Conservation (phyloP, 1,284 basidiomycete genomes). For the Polyporus tsugae region DNA sequence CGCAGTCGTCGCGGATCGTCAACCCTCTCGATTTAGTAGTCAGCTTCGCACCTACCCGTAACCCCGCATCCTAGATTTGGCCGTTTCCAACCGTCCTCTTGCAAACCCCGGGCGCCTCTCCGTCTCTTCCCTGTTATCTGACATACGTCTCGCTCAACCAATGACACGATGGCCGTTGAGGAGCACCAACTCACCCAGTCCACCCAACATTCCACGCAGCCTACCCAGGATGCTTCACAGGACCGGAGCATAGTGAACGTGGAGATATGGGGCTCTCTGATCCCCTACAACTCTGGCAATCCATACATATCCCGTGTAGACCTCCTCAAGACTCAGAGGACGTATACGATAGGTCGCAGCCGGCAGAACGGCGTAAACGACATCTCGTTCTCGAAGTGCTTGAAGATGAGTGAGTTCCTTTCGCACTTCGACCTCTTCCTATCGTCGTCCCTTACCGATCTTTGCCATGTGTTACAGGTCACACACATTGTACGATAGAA, state of each 20-base stretch:
- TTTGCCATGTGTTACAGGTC: slow-evolving; percentile 54
- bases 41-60: background rate
- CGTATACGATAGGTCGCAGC: slow-evolving; percentile 63
- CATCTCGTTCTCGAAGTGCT: slow-evolving; percentile 44
- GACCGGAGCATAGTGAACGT: slow-evolving; percentile 5
- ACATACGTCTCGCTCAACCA: background rate
- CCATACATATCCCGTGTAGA: slow-evolving; percentile 58
- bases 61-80: background rate
- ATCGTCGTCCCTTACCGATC: background rate
- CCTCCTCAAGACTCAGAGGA: slow-evolving; percentile 58
- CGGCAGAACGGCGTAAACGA: slow-evolving; percentile 52
- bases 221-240: slow-evolving; percentile 11
- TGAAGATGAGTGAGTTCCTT: slow-evolving; percentile 50
- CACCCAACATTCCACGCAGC: slow-evolving; percentile 11
- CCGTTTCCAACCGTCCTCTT: background rate
- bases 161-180: slow-evolving; percentile 3
- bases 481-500: slow-evolving; percentile 65
- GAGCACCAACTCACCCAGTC: background rate
- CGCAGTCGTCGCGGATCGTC: slow-evolving; percentile 1
- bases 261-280: slow-evolving; percentile 21
- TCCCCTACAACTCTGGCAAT: slow-evolving; percentile 54
- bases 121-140: background rate
- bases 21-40: background rate
- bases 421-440: background rate
- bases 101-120: background rate